Evolutionary conservation across 148 eudicot genomes (phyloP).

Genomic region (Polygonum maritimum): DNA sequence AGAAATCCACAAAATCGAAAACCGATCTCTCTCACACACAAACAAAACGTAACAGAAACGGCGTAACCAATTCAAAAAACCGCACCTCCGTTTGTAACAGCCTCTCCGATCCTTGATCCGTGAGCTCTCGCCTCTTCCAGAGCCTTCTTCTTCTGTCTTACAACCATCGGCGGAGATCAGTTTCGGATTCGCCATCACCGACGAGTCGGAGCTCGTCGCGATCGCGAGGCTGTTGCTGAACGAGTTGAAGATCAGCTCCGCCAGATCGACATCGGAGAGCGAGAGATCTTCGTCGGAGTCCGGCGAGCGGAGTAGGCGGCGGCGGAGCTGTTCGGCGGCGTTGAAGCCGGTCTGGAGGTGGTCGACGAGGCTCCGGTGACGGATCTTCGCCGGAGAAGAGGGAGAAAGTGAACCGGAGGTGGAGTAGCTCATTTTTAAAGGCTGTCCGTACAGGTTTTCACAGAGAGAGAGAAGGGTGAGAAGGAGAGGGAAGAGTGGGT

Average conservation of each 20-base stretch:
- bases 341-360: neutral
- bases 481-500: neutral
- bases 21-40: neutral
- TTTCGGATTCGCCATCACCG: neutral
- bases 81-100: constrained; percentile 13
- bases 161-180: neutral
- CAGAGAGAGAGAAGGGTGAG: neutral
- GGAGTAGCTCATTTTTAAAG: neutral
- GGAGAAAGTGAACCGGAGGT: neutral
- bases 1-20: neutral
- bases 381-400: neutral
- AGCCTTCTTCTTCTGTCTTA: neutral
- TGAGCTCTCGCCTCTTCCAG: neutral
- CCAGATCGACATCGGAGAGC: neutral
- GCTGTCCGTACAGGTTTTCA: neutral
- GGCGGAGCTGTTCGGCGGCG: neutral
- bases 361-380: neutral
- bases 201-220: neutral
- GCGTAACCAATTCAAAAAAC: neutral
- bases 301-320: neutral
- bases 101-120: constrained; percentile 9
- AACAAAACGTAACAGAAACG: neutral
- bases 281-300: neutral
- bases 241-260: neutral
- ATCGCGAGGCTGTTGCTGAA: neutral